Base-by-base conservation (phyloP, 2,329 filamentous ascomycete genomes). In the Shiraia bambusicola region DNA sequence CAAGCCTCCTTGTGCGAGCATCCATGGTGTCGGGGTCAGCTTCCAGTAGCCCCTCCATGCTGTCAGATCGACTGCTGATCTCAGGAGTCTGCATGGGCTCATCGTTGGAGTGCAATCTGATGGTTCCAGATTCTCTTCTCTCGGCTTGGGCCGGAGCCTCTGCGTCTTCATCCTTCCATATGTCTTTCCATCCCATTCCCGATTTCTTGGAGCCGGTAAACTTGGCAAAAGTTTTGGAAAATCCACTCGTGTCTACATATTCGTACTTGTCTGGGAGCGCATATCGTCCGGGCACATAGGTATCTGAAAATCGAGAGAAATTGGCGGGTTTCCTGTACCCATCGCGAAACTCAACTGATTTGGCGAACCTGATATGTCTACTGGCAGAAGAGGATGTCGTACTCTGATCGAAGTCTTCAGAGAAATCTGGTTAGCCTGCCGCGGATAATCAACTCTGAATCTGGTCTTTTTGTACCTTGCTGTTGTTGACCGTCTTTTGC, bases 231-330 rank as follows among this genome's bases (percentile, higher is more conserved):
- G 47, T 45, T 19, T 49, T 37, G 3, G 41, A 42, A 13, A 32
- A 41, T 1, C 63, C 63, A 26, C 59, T 64, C 2, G 61, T 63
- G 34, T 66, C 63, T 13, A 62, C 40, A 26, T 51, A 62, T 31
- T 59, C 55, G 6, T 37, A 39, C 6, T 50, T 56, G 40, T 58
- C 51, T 4, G 52, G 50, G 6, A 55, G 50, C 22, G 55, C 58
- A 36, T 62, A 56, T n/a, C 58, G 44, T 7, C 63, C 63, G 3
- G 42, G 57, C 3, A 53, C 42, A 34, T 65, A 65, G 4, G 37
- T 42, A 6, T 57, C 44, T 15, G 44, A 47, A 16, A 30, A 37
- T 3, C 63, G 54, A 24, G 45, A 37, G 34, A 48, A 58, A 15
- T 49, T 31, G 6, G 40, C 28, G 34, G 34, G 49, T n/a, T 31